A percentile compares a stretch with the other conserved stretches of the same genome.
Conservation (phyloP, 768 basidiomycete species). For the Hericium erinaceus region DNA sequence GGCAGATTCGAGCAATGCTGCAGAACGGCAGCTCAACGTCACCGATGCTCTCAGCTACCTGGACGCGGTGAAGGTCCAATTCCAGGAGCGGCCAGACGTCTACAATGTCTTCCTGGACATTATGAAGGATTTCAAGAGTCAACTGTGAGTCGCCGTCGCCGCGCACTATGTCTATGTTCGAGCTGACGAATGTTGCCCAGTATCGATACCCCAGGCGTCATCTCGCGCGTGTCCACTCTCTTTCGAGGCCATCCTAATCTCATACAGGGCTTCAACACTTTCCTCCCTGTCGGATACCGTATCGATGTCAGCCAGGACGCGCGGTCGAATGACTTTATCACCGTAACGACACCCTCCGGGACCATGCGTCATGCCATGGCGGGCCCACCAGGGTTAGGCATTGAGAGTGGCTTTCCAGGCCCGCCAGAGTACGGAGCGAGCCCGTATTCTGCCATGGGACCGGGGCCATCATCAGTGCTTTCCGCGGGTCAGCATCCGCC, state of each 20-base stretch:
- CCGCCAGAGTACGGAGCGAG: not conserved
- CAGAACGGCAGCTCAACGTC: slow-evolving; percentile 45
- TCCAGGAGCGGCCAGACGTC: slow-evolving; percentile 48
- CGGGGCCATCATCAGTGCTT: not conserved
- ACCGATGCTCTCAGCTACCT: slow-evolving; percentile 55
- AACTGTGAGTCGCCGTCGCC: slow-evolving; percentile 30
- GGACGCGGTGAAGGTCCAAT: slow-evolving; percentile 55
- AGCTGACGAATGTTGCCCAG: slow-evolving; percentile 27
- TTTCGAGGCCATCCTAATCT: slow-evolving; percentile 86
- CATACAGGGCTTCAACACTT: slow-evolving; percentile 98
- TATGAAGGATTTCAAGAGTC: slow-evolving; percentile 72
- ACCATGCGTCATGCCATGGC: slow-evolving; percentile 29
- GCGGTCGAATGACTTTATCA: slow-evolving; percentile 58
- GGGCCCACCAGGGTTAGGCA: slow-evolving; percentile 10
- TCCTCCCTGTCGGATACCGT: slow-evolving; percentile 88
- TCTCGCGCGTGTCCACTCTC: slow-evolving; percentile 86
- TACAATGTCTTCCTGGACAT: slow-evolving; percentile 59
- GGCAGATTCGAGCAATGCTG: slow-evolving; percentile 1
- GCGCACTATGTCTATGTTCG: not conserved
- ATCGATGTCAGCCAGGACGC: slow-evolving; percentile 72
- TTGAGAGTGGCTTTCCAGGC: not conserved
- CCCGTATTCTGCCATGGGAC: slow-evolving; percentile 5
- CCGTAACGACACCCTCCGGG: slow-evolving; percentile 69
- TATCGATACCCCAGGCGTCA: slow-evolving; percentile 97
- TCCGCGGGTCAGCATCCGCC: not conserved